Evolutionary conservation across 1,284 basidiomycete genomes (phyloP).

Genomic region (Moesziomyces aphidis): DNA sequence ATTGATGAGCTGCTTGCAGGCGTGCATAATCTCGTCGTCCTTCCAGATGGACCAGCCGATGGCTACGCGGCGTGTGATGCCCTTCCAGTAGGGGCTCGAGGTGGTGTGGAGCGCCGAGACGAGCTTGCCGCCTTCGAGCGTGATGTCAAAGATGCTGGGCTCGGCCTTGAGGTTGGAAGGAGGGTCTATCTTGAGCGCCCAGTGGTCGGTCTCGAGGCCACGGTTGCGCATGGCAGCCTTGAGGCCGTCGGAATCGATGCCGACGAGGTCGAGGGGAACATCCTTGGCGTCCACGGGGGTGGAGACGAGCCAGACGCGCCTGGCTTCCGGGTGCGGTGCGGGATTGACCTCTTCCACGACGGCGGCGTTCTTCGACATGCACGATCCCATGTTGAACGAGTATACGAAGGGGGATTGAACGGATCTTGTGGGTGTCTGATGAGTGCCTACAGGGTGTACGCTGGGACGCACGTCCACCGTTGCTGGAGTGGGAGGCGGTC

Average conservation of each 20-base stretch:
- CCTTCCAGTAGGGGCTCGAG: conserved; percentile 32
- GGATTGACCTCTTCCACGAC: conserved; percentile 17
- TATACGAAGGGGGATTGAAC: too few relatives aligned
- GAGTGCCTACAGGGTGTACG: too few relatives aligned
- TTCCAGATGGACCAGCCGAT: conserved; percentile 51
- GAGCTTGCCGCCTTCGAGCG: conserved; percentile 22
- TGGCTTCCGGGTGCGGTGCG: conserved; percentile 32
- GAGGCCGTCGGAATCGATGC: conserved; percentile 39
- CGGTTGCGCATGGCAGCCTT: conserved; percentile 46
- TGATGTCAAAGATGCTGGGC: conserved; percentile 44
- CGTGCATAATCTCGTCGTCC: conserved; percentile 32
- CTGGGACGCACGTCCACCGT: too few relatives aligned
- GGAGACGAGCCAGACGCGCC: conserved; percentile 39
- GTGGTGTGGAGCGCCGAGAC: conserved; percentile 21
- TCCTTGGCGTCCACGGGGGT: conserved; percentile 28
- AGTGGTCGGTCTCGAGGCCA: conserved; percentile 47
- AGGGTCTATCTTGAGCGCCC: conserved; percentile 46
- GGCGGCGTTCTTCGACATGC: conserved; percentile 44
- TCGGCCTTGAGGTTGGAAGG: conserved; percentile 6
- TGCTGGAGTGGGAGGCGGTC: too few relatives aligned
- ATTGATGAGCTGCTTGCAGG: conserved; percentile 28
- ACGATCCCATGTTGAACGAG: conserved; percentile 46
- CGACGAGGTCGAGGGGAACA: conserved; percentile 36
- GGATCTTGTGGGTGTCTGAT: too few relatives aligned
- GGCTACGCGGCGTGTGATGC: conserved; percentile 19